These are phyloP conservation scores for Takashimella tepidaria DNA, from an alignment of 1,284 basidiomycete genomes.

Conservation along the genomic window DNA sequence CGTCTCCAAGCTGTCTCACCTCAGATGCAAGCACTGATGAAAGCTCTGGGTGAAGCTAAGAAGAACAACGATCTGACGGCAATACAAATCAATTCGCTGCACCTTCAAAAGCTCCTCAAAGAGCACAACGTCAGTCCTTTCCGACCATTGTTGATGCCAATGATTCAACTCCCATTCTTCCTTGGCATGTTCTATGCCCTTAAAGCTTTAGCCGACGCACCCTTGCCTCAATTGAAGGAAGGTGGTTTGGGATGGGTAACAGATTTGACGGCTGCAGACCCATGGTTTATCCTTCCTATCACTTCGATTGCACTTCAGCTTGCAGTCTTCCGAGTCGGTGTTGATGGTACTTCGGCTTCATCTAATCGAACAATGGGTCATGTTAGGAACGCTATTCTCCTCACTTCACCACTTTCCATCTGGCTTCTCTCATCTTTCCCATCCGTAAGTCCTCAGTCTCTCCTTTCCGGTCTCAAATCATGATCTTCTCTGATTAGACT, in stretches of 20 bases:
- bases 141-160: conserved; percentile 57
- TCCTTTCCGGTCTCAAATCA: background rate
- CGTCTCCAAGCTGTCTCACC: conserved; percentile 63
- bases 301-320: conserved; percentile 62
- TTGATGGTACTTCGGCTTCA: conserved; percentile 51
- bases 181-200: conserved; percentile 83
- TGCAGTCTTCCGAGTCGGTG: conserved; percentile 60
- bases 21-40: conserved; percentile 57
- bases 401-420: conserved; percentile 58
- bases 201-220: conserved; percentile 63
- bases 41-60: conserved; percentile 52
- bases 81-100: conserved; percentile 55
- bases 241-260: conserved; percentile 73
- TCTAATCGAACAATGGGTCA: conserved; percentile 53
- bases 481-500: background rate
- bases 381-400: conserved; percentile 66
- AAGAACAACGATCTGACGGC: conserved; percentile 54
- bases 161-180: conserved; percentile 73
- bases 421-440: conserved; percentile 59
- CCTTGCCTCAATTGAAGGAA: conserved; percentile 65
- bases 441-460: conserved; percentile 28
- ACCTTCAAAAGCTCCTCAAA: conserved; percentile 61
- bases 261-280: conserved; percentile 74
- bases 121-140: conserved; percentile 65
- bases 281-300: conserved; percentile 71